These are phyloP conservation scores for Sporothrix protearum DNA, from an alignment of 2,329 filamentous ascomycete species.

Conservation along the genomic window DNA sequence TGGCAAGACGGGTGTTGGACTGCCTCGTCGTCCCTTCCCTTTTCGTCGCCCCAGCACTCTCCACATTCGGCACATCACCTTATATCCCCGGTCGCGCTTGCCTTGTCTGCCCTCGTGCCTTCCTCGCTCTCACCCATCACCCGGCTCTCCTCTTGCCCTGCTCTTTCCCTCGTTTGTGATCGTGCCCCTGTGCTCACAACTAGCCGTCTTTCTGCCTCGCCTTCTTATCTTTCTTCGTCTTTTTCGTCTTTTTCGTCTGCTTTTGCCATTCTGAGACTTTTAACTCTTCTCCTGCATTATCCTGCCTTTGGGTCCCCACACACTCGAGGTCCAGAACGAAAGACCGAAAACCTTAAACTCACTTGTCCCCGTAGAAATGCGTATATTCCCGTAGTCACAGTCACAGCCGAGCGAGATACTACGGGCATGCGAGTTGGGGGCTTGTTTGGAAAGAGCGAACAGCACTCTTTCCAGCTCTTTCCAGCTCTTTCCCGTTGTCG, in stretches of 20 bases:
- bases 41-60: not conserved
- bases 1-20: not conserved
- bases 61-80: not conserved
- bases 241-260: not conserved
- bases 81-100: conserved; percentile 8
- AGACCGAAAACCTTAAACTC: not conserved
- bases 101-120: not conserved
- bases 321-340: not conserved
- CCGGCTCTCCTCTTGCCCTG: not conserved
- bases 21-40: not conserved
- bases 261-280: not conserved
- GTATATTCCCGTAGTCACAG: not conserved
- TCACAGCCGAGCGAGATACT: not conserved
- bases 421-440: not conserved
- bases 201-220: not conserved
- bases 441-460: not conserved
- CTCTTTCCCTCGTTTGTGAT: not conserved
- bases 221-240: not conserved
- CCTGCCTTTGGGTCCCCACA: not conserved
- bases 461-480: not conserved
- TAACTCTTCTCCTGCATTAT: not conserved
- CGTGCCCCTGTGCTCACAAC: not conserved
- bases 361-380: not conserved
- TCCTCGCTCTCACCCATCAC: not conserved
- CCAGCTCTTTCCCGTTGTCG: not conserved